phyloP scores from a whole-genome alignment of 2,329 filamentous ascomycete species.

The Camptophora hylomeconis region DNA sequence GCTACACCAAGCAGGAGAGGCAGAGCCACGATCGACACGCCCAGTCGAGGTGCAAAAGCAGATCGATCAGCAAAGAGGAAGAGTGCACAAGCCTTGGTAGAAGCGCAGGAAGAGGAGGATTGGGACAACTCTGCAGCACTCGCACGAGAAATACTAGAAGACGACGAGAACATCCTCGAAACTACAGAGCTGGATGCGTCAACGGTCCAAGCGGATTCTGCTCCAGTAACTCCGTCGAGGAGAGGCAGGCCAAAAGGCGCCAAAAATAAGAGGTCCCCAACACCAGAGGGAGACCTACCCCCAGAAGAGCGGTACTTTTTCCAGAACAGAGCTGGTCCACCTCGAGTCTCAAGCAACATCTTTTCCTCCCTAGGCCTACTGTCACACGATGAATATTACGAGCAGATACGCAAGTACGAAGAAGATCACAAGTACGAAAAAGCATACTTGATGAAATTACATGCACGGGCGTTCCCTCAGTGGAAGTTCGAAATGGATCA shows the following conservation, averaged over 20 bases:
- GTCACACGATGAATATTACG: slow-evolving; percentile 86
- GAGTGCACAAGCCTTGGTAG: slow-evolving; percentile 63
- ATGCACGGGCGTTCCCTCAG: slow-evolving; percentile 72
- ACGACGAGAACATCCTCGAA: no score
- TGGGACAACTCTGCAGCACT: slow-evolving; percentile 55
- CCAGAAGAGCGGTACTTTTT: slow-evolving; percentile 88
- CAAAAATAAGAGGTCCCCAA: slow-evolving; percentile 55
- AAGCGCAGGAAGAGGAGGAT: slow-evolving; percentile 54
- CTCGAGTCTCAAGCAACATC: slow-evolving; percentile 78
- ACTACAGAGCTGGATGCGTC: no score
- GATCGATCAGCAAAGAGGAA: slow-evolving; percentile 81
- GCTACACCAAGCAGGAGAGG: slow-evolving; percentile 28
- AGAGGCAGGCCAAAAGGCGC: slow-evolving; percentile 43
- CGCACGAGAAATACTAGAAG: slow-evolving; percentile 53
- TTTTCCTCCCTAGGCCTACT: slow-evolving; percentile 62
- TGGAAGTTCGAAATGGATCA: slow-evolving; percentile 85
- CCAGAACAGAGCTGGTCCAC: slow-evolving; percentile 69
- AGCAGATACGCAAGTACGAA: slow-evolving; percentile 46
- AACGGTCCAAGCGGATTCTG: slow-evolving; percentile 29
- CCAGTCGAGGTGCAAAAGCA: slow-evolving; percentile 54
- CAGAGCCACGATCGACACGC: slow-evolving; percentile 32
- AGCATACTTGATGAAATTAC: slow-evolving; percentile 58
- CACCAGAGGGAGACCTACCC: slow-evolving; percentile 68
- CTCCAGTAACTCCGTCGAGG: slow-evolving; percentile 39
- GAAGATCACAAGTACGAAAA: slow-evolving; percentile 62